A percentile compares a stretch with the other conserved stretches of the same genome.
Conservation (phyloP, 2,329 filamentous ascomycete genomes). For the Macrophomina phaseolina region DNA sequence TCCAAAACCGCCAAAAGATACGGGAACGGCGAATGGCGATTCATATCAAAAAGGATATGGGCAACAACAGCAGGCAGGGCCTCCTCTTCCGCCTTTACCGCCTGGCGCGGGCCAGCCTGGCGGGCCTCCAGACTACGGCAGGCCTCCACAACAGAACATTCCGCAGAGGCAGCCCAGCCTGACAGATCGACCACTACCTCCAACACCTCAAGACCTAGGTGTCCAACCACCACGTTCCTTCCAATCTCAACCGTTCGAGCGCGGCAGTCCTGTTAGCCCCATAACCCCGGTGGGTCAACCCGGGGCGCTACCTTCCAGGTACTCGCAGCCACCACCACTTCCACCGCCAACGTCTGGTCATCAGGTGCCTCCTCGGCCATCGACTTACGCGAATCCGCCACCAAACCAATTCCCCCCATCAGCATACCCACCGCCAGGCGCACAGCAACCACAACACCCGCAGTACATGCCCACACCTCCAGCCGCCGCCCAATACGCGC, state of each 20-base stretch:
- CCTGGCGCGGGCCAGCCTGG: conserved; percentile 29
- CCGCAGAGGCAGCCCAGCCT: conserved; percentile 34
- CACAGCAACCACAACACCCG: conserved; percentile 33
- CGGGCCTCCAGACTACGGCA: conserved; percentile 30
- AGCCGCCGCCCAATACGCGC: conserved; percentile 41
- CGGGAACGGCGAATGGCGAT: not conserved
- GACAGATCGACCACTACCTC: conserved; percentile 36
- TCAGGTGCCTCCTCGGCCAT: conserved; percentile 22
- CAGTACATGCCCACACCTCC: conserved; percentile 40
- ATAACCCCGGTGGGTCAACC: conserved; percentile 37
- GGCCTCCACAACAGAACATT: conserved; percentile 31
- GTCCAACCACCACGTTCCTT: conserved; percentile 34
- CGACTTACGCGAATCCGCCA: conserved; percentile 30
- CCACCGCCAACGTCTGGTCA: not conserved
- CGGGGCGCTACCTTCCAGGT: conserved; percentile 34
- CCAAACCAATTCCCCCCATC: conserved; percentile 25
- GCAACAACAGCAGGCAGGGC: conserved; percentile 33
- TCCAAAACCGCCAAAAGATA: conserved; percentile 53
- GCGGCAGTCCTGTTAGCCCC: conserved; percentile 46
- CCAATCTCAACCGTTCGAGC: conserved; percentile 30
- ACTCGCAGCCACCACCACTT: conserved; percentile 33
- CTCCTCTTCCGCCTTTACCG: conserved; percentile 40
- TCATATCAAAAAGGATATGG: conserved; percentile 30
- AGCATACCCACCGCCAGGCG: conserved; percentile 24
- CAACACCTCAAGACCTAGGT: conserved; percentile 31